These are phyloP conservation scores for Fagopyrum homotropicum DNA, from an alignment of 148 eudicot species.

Conservation along the genomic window DNA sequence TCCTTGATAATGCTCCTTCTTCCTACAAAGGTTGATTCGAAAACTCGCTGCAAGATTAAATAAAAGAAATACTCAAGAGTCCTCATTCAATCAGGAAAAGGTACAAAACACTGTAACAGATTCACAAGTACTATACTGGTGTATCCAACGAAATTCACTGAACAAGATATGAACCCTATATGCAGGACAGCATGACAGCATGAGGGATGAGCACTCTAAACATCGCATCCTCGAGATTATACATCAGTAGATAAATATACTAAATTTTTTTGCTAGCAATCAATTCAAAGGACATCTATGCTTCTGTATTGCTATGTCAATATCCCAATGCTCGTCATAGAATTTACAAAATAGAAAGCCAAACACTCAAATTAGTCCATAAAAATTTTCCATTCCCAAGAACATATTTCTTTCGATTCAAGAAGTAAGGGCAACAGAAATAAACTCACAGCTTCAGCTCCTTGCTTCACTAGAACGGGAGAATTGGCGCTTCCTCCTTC, in stretches of 20 bases:
- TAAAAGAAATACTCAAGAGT: neutral
- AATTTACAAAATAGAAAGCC: neutral
- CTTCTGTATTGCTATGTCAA: neutral
- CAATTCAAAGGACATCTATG: neutral
- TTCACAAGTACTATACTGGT: neutral
- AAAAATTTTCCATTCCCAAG: neutral
- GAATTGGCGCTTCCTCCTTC: slow-evolving; percentile 25
- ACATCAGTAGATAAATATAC: neutral
- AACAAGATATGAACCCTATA: neutral
- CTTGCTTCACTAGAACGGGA: slow-evolving; percentile 64
- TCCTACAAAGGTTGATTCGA: slow-evolving; percentile 74
- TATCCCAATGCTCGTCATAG: neutral
- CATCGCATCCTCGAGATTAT: neutral
- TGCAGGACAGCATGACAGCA: neutral
- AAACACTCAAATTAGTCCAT: neutral
- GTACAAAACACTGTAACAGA: neutral
- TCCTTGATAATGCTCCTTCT: slow-evolving; percentile 72
- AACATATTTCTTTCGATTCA: neutral
- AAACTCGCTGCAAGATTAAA: slow-evolving; percentile 51
- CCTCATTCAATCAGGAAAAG: neutral
- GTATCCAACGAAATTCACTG: neutral
- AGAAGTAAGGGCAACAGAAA: neutral
- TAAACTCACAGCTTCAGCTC: slow-evolving; percentile 90
- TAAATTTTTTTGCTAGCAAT: neutral
- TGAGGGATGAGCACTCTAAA: too few species aligned